Base-by-base conservation (phyloP, 2,329 filamentous ascomycete genomes). In the Xylariaceae sp. region DNA sequence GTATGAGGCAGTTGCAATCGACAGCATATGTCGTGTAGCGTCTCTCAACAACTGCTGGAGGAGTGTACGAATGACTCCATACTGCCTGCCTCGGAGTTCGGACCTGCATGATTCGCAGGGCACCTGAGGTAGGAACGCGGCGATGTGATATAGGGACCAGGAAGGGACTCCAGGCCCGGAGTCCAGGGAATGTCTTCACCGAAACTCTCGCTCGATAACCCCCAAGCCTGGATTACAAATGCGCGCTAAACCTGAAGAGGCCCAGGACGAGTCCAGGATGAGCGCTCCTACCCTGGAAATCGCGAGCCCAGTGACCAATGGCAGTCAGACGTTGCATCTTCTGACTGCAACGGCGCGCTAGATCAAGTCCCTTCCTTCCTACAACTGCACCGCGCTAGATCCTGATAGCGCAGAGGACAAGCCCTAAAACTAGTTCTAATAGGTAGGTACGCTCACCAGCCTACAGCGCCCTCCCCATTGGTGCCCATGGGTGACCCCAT, bases 271-370 rank as follows among this genome's bases (percentile, higher is more conserved):
- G 4, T 11, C 39, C 39, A 58, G 39, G 4, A 23, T 56, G 58
- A 9, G 37, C 11, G 9, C 37, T 45, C 35, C 35, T 48, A 52
- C 48, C 13, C 39, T 5, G 47, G 35, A 44, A 41, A 55, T 41
- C 39, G 51, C 4, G 56, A 48, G 57, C 60, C 61, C 52, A 49
- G 56, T 53, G 53, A 51, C 65, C 66, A 69, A 67, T 68, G 59
- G 65, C 30, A 54, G n/a, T 10, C 30, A 17, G 44, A 41, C 58
- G 30, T 35, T 13, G 30, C 15, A 17, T 15, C 52, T 60, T 61
- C 47, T 62, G 50, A 55, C 56, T 57, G 39, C 51, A 62, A 62
- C 58, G 55, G 61, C 59, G 60, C 56, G 58, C 58, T 45, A 65
- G 64, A 66, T 63, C 64, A 6, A 45, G 41, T 54, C 37, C 30